Percentiles rank a stretch among this genome's conserved stretches.
These are phyloP conservation scores for Trichoderma atroviride DNA, from an alignment of 2,329 filamentous ascomycete genomes.

Conservation along the genomic window DNA sequence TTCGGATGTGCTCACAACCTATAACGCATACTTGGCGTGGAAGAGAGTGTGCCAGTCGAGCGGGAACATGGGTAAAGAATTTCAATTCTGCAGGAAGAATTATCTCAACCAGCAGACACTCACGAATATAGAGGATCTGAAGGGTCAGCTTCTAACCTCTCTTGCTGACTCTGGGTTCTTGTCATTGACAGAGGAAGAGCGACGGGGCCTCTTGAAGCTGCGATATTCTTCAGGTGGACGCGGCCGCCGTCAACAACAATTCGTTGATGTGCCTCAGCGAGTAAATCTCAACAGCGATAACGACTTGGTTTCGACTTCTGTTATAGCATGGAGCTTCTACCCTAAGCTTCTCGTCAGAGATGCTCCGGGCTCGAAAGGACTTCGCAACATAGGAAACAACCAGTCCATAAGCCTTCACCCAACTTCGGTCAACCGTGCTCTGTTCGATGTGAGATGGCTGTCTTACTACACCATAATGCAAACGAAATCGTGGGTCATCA, in stretches of 20 bases:
- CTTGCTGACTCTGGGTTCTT: constrained; percentile 86
- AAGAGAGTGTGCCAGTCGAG: constrained; percentile 75
- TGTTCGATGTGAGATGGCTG: constrained; percentile 72
- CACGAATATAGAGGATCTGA: constrained; percentile 91
- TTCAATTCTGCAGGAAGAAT: constrained; percentile 91
- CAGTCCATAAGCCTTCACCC: constrained; percentile 86
- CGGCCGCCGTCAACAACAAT: constrained; percentile 67
- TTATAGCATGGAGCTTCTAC: constrained; percentile 94
- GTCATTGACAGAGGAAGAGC: constrained; percentile 72
- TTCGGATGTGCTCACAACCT: constrained; percentile 88
- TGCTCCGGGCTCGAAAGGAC: constrained; percentile 68
- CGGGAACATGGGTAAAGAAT: constrained; percentile 67
- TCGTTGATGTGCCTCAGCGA: constrained; percentile 79
- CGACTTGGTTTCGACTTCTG: constrained; percentile 75
- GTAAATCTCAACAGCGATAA: constrained; percentile 78
- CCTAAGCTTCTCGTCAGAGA: constrained; percentile 87
- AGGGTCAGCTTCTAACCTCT: constrained; percentile 83
- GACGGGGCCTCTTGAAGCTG: constrained; percentile 66
- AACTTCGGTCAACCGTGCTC: constrained; percentile 82
- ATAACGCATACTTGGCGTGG: constrained; percentile 92
- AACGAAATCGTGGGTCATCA: constrained; percentile 66
- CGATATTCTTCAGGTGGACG: constrained; percentile 58
- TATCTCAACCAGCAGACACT: constrained; percentile 89
- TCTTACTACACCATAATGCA: constrained; percentile 99
- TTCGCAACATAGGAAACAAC: constrained; percentile 91